Evolutionary conservation across 202 grass and related monocot species (phyloP).

Genomic region (Setaria viridis): DNA sequence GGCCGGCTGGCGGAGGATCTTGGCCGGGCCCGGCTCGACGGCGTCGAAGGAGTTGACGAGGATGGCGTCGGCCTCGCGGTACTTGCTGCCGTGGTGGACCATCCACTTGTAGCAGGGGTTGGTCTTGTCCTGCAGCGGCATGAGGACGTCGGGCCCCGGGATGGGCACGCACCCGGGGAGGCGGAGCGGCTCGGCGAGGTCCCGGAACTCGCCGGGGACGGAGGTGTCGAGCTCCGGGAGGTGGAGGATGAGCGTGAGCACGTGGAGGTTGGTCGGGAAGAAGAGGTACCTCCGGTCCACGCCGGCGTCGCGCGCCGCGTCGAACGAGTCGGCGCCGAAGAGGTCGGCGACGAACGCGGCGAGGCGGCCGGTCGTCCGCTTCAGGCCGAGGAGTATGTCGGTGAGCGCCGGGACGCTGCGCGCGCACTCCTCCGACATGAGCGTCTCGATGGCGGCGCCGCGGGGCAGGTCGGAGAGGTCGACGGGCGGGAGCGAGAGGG

Average conservation of each 20-base stretch:
- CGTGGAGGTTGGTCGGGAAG: constrained; percentile 49
- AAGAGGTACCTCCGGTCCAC: constrained; percentile 58
- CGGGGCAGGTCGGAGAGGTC: constrained; percentile 58
- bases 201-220: constrained; percentile 48
- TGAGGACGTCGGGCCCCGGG: constrained; percentile 48
- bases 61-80: constrained; percentile 48
- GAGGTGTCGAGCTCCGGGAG: constrained; percentile 52
- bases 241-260: constrained; percentile 51
- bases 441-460: constrained; percentile 55
- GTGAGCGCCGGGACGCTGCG: constrained; percentile 34
- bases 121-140: constrained; percentile 60
- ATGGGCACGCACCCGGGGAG: constrained; percentile 63
- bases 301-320: constrained; percentile 38
- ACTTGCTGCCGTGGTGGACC: constrained; percentile 45
- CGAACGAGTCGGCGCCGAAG: constrained; percentile 61
- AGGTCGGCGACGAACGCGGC: constrained; percentile 67
- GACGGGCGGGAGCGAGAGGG: constrained; percentile 38
- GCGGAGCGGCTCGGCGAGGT: constrained; percentile 50
- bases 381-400: background rate
- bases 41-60: constrained; percentile 70
- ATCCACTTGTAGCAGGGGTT: constrained; percentile 54
- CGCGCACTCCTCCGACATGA: constrained; percentile 59
- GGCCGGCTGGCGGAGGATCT: constrained; percentile 7
- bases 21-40: constrained; percentile 46
- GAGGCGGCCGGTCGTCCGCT: background rate